Evolutionary conservation across 495 filamentous ascomycete genomes (phyloP).

Genomic region (Sabuloglossum arenarium): DNA sequence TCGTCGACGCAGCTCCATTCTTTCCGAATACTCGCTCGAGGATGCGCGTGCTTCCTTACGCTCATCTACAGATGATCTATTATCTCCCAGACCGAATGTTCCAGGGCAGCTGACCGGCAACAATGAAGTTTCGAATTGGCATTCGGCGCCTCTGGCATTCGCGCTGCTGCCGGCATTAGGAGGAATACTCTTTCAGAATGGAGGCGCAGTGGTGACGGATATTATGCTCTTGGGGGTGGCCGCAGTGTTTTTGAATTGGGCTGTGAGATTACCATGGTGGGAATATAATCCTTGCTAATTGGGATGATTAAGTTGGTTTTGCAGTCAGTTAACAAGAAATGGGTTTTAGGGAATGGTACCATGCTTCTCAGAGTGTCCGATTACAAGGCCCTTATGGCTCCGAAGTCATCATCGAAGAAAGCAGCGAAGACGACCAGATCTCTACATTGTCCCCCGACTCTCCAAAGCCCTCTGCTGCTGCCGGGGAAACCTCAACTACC

Average conservation of each 20-base stretch:
- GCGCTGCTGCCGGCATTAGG: slow-evolving; percentile 70
- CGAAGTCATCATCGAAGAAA: neutral
- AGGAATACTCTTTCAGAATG: slow-evolving; percentile 69
- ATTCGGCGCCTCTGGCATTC: slow-evolving; percentile 58
- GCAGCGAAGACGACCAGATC: slow-evolving; percentile 6
- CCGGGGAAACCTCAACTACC: neutral
- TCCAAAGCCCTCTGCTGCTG: neutral
- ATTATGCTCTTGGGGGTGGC: slow-evolving; percentile 57
- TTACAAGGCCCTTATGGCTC: slow-evolving; percentile 3
- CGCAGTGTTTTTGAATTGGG: slow-evolving; percentile 84
- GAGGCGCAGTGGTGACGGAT: slow-evolving; percentile 64
- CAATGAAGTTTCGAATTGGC: slow-evolving; percentile 42
- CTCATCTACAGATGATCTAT: slow-evolving; percentile 48
- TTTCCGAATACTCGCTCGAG: slow-evolving; percentile 47
- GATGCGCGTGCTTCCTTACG: slow-evolving; percentile 46
- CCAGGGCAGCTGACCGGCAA: slow-evolving; percentile 7
- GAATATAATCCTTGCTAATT: neutral
- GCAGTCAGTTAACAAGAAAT: slow-evolving; percentile 4
- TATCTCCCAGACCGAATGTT: slow-evolving; percentile 36
- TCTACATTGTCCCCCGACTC: neutral
- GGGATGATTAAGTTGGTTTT: neutral
- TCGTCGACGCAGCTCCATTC: slow-evolving; percentile 48
- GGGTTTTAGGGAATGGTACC: slow-evolving; percentile 66
- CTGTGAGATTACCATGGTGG: slow-evolving; percentile 72
- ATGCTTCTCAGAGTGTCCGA: slow-evolving; percentile 38